phyloP scores from a whole-genome alignment of 805 yeast species.

The Spathaspora boniae region DNA sequence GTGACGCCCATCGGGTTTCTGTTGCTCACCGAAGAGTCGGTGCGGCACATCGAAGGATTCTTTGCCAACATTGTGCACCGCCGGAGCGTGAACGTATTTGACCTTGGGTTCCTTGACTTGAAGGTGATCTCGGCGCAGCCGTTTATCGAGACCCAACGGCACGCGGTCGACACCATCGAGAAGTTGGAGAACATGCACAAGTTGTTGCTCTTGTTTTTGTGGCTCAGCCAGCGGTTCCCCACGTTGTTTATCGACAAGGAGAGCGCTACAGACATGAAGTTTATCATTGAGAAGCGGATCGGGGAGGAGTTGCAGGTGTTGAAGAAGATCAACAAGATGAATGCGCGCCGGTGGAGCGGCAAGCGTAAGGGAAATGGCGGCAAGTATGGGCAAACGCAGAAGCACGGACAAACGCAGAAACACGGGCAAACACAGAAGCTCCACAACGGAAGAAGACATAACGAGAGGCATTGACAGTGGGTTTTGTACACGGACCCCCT shows the following conservation, averaged over 20 bases:
- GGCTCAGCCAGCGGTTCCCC: slow-evolving; percentile 89
- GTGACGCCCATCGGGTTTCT: slow-evolving; percentile 53
- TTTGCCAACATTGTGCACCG: slow-evolving; percentile 55
- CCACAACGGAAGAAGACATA: too few species aligned
- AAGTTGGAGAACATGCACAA: slow-evolving; percentile 65
- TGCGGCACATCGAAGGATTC: slow-evolving; percentile 42
- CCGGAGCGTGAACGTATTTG: slow-evolving; percentile 52
- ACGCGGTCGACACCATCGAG: background rate
- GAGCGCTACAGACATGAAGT: slow-evolving; percentile 66
- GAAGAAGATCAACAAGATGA: slow-evolving; percentile 17
- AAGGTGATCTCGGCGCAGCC: slow-evolving; percentile 21
- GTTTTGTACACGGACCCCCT: too few species aligned
- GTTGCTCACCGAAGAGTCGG: slow-evolving; percentile 37
- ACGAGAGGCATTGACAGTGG: too few species aligned
- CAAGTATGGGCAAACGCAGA: too few species aligned
- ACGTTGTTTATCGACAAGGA: slow-evolving; percentile 72
- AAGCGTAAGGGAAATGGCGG: too few species aligned
- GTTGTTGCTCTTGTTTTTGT: slow-evolving; percentile 63
- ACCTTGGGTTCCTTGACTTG: slow-evolving; percentile 37
- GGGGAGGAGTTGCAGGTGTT: slow-evolving; percentile 42
- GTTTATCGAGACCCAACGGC: too few species aligned
- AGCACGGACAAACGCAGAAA: too few species aligned
- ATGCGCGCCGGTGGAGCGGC: background rate
- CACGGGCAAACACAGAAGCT: too few species aligned
- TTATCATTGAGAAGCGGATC: slow-evolving; percentile 62